phyloP scores from a whole-genome alignment of 1,284 basidiomycete genomes.

The Moesziomyces globuligerus region DNA sequence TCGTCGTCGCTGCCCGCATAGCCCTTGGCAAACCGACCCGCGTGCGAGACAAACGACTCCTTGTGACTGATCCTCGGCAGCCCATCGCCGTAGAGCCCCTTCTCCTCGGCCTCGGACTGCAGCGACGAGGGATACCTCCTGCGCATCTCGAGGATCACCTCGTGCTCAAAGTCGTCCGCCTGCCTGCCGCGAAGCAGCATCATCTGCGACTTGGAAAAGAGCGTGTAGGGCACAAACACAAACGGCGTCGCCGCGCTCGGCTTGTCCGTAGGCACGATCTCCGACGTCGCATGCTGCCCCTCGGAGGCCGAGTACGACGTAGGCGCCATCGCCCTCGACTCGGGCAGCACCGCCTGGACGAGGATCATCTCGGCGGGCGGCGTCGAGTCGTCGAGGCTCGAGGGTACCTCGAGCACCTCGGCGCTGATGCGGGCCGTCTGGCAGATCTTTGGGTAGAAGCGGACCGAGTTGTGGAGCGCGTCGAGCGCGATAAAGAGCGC shows the following conservation, averaged over 20 bases:
- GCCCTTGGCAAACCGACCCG: conserved; percentile 16
- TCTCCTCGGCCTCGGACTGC: conserved; percentile 58
- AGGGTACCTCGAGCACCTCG: conserved; percentile 70
- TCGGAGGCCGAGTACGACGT: conserved; percentile 64
- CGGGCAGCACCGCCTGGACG: conserved; percentile 70
- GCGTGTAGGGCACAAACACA: conserved; percentile 71
- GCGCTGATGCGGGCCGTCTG: conserved; percentile 69
- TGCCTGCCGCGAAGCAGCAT: conserved; percentile 69
- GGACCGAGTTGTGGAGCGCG: conserved; percentile 69
- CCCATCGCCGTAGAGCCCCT: conserved; percentile 15
- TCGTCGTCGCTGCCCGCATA: conserved; percentile 42
- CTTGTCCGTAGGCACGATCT: conserved; percentile 64
- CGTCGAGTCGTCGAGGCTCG: conserved; percentile 63
- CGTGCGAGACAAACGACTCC: conserved; percentile 29
- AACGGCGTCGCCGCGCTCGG: conserved; percentile 70
- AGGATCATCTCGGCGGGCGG: conserved; percentile 68
- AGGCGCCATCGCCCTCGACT: conserved; percentile 58
- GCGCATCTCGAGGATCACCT: conserved; percentile 67
- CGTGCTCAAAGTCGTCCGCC: conserved; percentile 67
- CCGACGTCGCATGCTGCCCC: conserved; percentile 59
- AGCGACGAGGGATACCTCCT: conserved; percentile 65
- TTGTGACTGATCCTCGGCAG: conserved; percentile 18
- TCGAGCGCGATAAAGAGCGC: conserved; percentile 70
- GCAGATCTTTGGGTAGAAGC: conserved; percentile 69
- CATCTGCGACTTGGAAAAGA: conserved; percentile 70